phyloP scores from a whole-genome alignment of 1,139 yeast species.

The Yamadazyma aaseri region DNA sequence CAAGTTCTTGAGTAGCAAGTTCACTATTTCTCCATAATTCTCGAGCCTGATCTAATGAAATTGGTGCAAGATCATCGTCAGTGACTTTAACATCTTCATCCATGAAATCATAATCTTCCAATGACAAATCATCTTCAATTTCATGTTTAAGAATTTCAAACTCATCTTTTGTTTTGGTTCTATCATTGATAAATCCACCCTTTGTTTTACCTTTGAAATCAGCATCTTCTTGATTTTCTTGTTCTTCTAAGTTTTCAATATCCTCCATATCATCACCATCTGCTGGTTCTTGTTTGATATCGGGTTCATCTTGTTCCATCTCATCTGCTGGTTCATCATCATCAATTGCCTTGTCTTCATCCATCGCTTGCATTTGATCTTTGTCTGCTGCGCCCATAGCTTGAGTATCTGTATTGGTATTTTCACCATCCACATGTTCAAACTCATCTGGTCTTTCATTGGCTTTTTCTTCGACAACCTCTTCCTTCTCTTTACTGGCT shows the following conservation, averaged over 20 bases:
- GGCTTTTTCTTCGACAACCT: conserved; percentile 48
- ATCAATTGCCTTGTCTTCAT: conserved; percentile 86
- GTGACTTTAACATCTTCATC: conserved; percentile 30
- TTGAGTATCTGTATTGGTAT: conserved; percentile 74
- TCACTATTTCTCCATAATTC: conserved; percentile 83
- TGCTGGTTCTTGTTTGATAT: conserved; percentile 19
- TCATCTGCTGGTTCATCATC: conserved; percentile 44
- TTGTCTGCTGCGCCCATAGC: conserved; percentile 89
- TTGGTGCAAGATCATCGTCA: conserved; percentile 43
- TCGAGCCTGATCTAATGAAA: conserved; percentile 65
- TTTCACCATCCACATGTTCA: conserved; percentile 87
- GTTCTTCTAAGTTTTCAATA: conserved; percentile 23
- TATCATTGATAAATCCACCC: conserved; percentile 53
- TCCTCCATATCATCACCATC: conserved; percentile 22
- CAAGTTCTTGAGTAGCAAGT: conserved; percentile 77
- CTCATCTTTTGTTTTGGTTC: conserved; percentile 29
- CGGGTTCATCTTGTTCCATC: conserved; percentile 24
- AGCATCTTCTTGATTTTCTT: conserved; percentile 32
- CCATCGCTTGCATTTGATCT: conserved; percentile 74
- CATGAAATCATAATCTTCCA: conserved; percentile 24
- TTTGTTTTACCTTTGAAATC: conserved; percentile 54
- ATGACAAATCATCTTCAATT: conserved; percentile 17
- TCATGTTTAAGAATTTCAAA: conserved; percentile 17
- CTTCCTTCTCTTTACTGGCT: conserved; percentile 41
- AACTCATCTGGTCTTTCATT: conserved; percentile 82